Conservation (phyloP, 2,329 filamentous ascomycete species). For the Diplodia mutila region DNA sequence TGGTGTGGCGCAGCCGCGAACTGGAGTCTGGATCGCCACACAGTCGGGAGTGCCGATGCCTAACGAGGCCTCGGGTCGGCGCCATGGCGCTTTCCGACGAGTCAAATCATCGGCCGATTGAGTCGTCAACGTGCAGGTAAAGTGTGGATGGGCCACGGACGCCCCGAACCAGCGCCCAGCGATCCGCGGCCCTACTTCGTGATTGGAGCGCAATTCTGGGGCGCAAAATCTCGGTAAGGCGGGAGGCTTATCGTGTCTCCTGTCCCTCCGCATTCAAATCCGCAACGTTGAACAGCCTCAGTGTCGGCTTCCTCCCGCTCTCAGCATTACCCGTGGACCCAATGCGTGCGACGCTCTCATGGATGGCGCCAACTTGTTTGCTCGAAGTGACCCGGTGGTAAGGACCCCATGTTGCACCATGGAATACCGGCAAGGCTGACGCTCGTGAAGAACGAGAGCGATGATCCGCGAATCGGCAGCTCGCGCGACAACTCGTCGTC, state of each 20-base stretch:
- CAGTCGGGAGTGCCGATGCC: neutral
- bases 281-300: constrained; percentile 4
- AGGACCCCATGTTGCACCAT: neutral
- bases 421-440: neutral
- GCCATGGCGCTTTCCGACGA: neutral
- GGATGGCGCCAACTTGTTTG: constrained; percentile 1
- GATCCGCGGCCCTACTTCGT: neutral
- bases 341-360: constrained; percentile 12
- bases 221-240: neutral
- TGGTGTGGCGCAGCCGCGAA: neutral
- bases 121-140: neutral
- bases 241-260: constrained; percentile 10
- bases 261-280: constrained; percentile 9
- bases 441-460: neutral
- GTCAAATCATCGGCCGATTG: neutral
- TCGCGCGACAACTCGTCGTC: constrained; percentile 48
- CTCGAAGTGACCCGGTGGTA: constrained; percentile 3
- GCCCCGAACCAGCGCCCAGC: neutral
- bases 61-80: neutral
- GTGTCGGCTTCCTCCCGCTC: too few species aligned
- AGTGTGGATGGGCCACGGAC: too few species aligned
- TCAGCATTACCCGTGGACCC: neutral
- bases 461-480: constrained; percentile 51
- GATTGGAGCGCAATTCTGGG: neutral
- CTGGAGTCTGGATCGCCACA: neutral